phyloP scores from a whole-genome alignment of 495 filamentous ascomycete genomes.

The Lophium mytilinum region DNA sequence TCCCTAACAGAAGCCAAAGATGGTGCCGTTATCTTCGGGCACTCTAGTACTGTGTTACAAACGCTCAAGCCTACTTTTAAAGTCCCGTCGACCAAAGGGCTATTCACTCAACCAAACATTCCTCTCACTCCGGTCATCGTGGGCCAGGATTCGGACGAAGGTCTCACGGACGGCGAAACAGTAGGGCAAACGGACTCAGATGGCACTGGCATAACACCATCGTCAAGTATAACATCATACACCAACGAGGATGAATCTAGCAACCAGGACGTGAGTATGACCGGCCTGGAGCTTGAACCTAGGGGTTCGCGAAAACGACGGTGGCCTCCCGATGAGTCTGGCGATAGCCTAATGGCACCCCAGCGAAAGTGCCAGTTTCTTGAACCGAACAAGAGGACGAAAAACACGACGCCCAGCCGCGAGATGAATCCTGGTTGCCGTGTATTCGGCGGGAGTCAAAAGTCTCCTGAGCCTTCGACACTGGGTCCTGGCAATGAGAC shows the following conservation, averaged over 20 bases:
- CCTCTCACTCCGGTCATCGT: background rate
- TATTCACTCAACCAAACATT: slow-evolving; percentile 11
- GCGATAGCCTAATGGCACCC: too few relatives aligned
- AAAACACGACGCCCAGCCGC: too few relatives aligned
- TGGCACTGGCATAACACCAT: background rate
- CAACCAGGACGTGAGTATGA: too few relatives aligned
- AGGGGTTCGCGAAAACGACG: background rate
- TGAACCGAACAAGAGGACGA: too few relatives aligned
- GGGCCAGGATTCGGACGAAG: background rate
- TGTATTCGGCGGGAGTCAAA: too few relatives aligned
- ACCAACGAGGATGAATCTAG: background rate
- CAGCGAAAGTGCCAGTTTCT: too few relatives aligned
- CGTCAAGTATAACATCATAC: background rate
- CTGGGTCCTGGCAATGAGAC: too few relatives aligned
- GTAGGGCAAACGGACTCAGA: slow-evolving; percentile 3
- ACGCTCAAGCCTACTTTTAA: background rate
- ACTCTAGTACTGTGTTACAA: slow-evolving; percentile 2
- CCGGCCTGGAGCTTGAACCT: background rate
- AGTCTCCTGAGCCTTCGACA: too few relatives aligned
- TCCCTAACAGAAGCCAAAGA: background rate
- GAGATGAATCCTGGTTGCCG: too few relatives aligned
- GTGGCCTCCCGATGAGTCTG: background rate
- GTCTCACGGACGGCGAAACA: background rate
- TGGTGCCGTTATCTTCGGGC: slow-evolving; percentile 18
- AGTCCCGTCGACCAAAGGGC: background rate